These are phyloP conservation scores for Termitomyces sp. DNA, from an alignment of 768 basidiomycete genomes.

Conservation along the genomic window DNA sequence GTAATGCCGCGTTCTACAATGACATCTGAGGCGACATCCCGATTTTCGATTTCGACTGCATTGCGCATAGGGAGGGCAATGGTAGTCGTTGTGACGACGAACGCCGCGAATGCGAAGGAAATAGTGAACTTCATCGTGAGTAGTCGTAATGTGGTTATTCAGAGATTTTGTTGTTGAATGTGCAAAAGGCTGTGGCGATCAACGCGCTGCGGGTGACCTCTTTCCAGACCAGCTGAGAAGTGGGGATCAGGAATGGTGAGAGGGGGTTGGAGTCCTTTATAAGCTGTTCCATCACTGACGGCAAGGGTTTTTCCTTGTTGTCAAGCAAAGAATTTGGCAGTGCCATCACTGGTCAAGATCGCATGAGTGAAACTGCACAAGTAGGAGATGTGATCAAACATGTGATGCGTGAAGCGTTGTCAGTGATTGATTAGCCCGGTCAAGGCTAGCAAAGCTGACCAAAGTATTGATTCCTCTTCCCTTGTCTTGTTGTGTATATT, in stretches of 20 bases:
- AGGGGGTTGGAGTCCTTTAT: background rate
- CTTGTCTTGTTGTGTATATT: no score
- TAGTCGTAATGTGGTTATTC: background rate
- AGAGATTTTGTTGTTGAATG: background rate
- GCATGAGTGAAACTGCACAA: background rate
- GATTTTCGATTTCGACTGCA: background rate
- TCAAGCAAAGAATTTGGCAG: background rate
- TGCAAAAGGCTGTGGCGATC: conserved; percentile 8
- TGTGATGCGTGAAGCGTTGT: background rate
- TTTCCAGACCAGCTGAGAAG: conserved; percentile 15
- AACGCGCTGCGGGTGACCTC: conserved; percentile 11
- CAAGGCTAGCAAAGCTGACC: no score
- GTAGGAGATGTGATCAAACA: background rate
- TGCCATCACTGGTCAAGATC: background rate
- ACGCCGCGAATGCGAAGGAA: background rate
- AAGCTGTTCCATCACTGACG: background rate
- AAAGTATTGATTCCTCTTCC: no score
- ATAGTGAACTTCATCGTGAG: conserved; percentile 6
- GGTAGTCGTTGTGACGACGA: conserved; percentile 1
- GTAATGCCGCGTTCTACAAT: background rate
- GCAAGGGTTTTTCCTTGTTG: background rate
- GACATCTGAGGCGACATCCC: background rate
- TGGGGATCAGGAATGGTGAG: background rate
- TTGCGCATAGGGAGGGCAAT: conserved; percentile 5
- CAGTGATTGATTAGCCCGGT: background rate